phyloP scores from a whole-genome alignment of 495 filamentous ascomycete genomes.

The Xylona heveae region DNA sequence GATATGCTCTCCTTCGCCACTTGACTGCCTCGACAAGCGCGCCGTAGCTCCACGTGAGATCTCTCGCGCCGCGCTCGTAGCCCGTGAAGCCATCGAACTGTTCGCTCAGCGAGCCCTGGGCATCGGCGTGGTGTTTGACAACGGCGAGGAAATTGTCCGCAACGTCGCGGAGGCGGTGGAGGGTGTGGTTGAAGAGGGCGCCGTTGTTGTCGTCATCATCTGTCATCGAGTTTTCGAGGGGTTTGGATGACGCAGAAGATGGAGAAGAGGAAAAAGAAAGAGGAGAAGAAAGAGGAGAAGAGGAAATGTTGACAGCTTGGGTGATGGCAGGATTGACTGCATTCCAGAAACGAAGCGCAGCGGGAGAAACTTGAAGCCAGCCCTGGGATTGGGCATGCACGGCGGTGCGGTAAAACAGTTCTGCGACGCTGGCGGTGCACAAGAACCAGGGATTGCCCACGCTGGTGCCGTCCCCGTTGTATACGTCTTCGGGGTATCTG shows the following conservation, averaged over 20 bases:
- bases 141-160: slow-evolving; percentile 41
- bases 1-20: too few species aligned
- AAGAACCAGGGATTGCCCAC: slow-evolving; percentile 37
- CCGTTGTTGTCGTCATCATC: slow-evolving; percentile 22
- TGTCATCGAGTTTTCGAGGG: too few species aligned
- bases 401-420: slow-evolving; percentile 41
- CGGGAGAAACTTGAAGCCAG: slow-evolving; percentile 25
- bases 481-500: slow-evolving; percentile 46
- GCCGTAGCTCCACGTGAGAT: slow-evolving; percentile 50
- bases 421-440: slow-evolving; percentile 38
- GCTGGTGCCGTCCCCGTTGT: too few species aligned
- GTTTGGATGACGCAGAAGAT: too few species aligned
- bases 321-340: slow-evolving; percentile 35
- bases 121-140: slow-evolving; percentile 23
- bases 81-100: slow-evolving; percentile 34
- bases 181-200: slow-evolving; percentile 25
- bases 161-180: slow-evolving; percentile 31
- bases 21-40: too few species aligned
- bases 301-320: too few species aligned
- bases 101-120: slow-evolving; percentile 35
- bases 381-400: slow-evolving; percentile 29
- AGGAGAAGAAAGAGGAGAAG: too few species aligned
- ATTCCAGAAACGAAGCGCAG: too few species aligned
- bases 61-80: slow-evolving; percentile 26
- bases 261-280: too few species aligned